Evolutionary conservation across 345 rosid genomes (phyloP).

Genomic region (Corchorus capsularis): DNA sequence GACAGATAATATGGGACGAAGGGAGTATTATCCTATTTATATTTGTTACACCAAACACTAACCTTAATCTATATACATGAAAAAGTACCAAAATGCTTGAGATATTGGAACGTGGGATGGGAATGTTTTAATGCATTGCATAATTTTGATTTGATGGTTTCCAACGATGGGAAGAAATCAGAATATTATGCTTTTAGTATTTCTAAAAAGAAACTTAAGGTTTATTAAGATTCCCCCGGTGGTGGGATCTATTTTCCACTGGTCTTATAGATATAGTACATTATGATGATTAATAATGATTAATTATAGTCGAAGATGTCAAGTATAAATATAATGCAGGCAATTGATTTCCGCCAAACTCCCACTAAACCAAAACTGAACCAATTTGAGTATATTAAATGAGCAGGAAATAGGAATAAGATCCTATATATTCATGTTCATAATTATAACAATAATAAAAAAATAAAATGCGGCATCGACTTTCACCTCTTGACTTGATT

Average conservation of each 20-base stretch:
- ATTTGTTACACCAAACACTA: no score
- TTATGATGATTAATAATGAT: not conserved
- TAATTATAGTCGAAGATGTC: not conserved
- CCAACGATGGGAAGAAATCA: not conserved
- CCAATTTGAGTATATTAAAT: no score
- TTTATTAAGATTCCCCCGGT: not conserved
- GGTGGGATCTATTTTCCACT: not conserved
- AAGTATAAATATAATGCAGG: not conserved
- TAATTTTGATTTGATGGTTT: not conserved
- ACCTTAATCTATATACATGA: not conserved
- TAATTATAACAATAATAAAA: not conserved
- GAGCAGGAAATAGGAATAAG: not conserved
- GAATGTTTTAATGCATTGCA: not conserved
- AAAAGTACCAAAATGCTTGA: not conserved
- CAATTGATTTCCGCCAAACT: not conserved
- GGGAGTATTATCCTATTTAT: no score
- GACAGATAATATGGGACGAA: no score
- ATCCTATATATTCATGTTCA: not conserved
- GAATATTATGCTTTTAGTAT: not conserved
- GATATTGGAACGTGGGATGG: not conserved
- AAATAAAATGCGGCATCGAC: no score
- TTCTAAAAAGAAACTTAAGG: not conserved
- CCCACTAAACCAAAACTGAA: not conserved
- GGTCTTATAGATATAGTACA: not conserved
- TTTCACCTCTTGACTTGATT: no score